Conservation (phyloP, 768 basidiomycete species). For the Rubroboletus satanas region DNA sequence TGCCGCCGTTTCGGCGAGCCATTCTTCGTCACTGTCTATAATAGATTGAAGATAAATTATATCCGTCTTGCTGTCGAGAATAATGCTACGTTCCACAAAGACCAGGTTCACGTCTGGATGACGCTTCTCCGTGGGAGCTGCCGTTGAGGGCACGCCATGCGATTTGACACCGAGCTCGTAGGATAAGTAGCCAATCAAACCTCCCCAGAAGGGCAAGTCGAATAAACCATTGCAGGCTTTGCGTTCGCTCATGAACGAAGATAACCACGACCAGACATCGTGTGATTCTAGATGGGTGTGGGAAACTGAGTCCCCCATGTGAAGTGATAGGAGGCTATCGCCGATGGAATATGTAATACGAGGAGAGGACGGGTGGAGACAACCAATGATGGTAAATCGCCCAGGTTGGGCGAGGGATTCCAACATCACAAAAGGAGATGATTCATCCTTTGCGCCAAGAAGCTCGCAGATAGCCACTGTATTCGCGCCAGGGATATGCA, state of each 20-base stretch:
- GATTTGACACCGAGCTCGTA: slow-evolving; percentile 73
- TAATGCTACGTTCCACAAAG: slow-evolving; percentile 75
- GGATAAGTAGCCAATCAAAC: slow-evolving; percentile 71
- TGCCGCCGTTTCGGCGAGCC: slow-evolving; percentile 48
- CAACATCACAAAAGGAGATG: slow-evolving; percentile 62
- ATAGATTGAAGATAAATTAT: slow-evolving; percentile 63
- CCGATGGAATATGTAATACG: slow-evolving; percentile 57
- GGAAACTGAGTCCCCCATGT: slow-evolving; percentile 31
- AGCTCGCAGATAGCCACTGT: slow-evolving; percentile 54
- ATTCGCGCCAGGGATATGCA: slow-evolving; percentile 43
- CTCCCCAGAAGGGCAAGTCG: slow-evolving; percentile 79
- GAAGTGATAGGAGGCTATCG: slow-evolving; percentile 46
- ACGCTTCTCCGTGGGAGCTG: slow-evolving; percentile 23
- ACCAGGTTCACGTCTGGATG: slow-evolving; percentile 74
- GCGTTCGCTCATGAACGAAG: slow-evolving; percentile 58
- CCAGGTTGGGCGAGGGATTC: slow-evolving; percentile 78
- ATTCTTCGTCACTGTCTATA: slow-evolving; percentile 51
- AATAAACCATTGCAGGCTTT: slow-evolving; percentile 45
- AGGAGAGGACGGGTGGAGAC: slow-evolving; percentile 48
- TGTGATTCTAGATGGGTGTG: slow-evolving; percentile 44
- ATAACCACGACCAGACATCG: slow-evolving; percentile 74
- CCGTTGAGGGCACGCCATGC: slow-evolving; percentile 42
- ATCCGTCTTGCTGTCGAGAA: slow-evolving; percentile 53
- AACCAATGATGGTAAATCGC: slow-evolving; percentile 68
- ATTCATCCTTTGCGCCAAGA: slow-evolving; percentile 56